Evolutionary conservation across 805 yeast species (phyloP).

Genomic region (Candida ovalis): DNA sequence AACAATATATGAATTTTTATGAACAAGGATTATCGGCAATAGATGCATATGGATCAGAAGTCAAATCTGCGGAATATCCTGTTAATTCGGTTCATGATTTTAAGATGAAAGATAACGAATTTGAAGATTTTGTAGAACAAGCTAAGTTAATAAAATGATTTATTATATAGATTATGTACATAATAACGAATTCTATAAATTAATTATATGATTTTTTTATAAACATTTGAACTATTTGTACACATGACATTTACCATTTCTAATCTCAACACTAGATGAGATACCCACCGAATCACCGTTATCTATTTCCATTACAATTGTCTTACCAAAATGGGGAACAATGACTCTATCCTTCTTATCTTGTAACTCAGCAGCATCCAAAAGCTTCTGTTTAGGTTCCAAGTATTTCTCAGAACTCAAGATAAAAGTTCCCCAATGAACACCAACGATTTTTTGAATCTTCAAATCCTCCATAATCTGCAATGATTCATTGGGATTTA

Average conservation of each 20-base stretch:
- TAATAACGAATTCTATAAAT: background rate
- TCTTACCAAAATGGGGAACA: conserved; percentile 76
- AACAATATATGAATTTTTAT: conserved; percentile 55
- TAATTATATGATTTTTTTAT: background rate
- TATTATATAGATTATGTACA: background rate
- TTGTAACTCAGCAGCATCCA: conserved; percentile 41
- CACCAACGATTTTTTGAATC: conserved; percentile 69
- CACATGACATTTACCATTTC: conserved; percentile 15
- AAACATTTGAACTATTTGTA: conserved; percentile 10
- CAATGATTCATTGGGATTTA: conserved; percentile 73
- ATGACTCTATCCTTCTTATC: conserved; percentile 38
- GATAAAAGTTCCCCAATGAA: conserved; percentile 96
- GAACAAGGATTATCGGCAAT: conserved; percentile 49
- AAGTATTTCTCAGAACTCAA: conserved; percentile 82
- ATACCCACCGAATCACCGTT: conserved; percentile 17
- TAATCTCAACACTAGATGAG: conserved; percentile 7
- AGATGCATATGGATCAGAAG: conserved; percentile 54
- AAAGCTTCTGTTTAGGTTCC: conserved; percentile 70
- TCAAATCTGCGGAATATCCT: conserved; percentile 57
- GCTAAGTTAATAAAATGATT: conserved; percentile 16
- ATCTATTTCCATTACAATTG: conserved; percentile 48
- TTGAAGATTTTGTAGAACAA: conserved; percentile 36
- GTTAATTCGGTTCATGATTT: conserved; percentile 57
- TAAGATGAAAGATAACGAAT: conserved; percentile 62
- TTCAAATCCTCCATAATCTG: conserved; percentile 60